Conservation (phyloP, 805 yeast genomes). For the Kodamaea laetipori region DNA sequence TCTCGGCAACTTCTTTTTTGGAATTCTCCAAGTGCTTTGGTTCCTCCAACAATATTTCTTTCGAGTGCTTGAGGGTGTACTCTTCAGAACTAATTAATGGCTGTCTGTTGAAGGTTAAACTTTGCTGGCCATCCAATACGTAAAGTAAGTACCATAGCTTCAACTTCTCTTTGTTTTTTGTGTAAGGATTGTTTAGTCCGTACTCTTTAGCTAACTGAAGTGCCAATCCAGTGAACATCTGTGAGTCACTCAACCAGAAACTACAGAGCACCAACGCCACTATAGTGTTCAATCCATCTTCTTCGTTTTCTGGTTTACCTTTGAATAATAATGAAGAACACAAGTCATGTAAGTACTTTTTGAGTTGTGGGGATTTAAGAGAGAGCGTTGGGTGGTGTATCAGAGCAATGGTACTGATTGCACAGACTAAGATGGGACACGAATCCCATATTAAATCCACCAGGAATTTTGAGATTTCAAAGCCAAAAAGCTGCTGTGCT, state of each 20-base stretch:
- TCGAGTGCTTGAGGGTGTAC: slow-evolving; percentile 43
- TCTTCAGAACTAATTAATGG: slow-evolving; percentile 55
- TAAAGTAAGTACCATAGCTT: slow-evolving; percentile 69
- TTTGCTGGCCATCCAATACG: slow-evolving; percentile 69
- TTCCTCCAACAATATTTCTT: slow-evolving; percentile 34
- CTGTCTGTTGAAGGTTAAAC: slow-evolving; percentile 58
- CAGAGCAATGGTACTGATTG: slow-evolving; percentile 63
- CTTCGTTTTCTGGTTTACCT: slow-evolving; percentile 44
- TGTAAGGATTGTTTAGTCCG: slow-evolving; percentile 41
- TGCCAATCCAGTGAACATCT: slow-evolving; percentile 67
- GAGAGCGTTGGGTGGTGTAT: slow-evolving; percentile 54
- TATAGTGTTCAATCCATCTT: slow-evolving; percentile 60
- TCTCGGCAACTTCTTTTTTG: neutral
- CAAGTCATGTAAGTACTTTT: slow-evolving; percentile 32
- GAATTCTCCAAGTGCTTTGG: slow-evolving; percentile 4
- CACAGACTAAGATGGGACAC: slow-evolving; percentile 59
- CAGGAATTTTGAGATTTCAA: slow-evolving; percentile 52
- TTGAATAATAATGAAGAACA: slow-evolving; percentile 37
- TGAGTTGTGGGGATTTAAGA: slow-evolving; percentile 30
- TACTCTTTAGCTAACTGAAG: slow-evolving; percentile 63
- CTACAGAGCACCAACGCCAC: slow-evolving; percentile 65
- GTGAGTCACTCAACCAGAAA: slow-evolving; percentile 67
- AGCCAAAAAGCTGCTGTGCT: slow-evolving; percentile 67
- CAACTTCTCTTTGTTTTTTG: slow-evolving; percentile 44
- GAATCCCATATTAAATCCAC: slow-evolving; percentile 53